These are phyloP conservation scores for Pyrenochaeta sp. DNA, from an alignment of 2,329 filamentous ascomycete species.

Conservation along the genomic window DNA sequence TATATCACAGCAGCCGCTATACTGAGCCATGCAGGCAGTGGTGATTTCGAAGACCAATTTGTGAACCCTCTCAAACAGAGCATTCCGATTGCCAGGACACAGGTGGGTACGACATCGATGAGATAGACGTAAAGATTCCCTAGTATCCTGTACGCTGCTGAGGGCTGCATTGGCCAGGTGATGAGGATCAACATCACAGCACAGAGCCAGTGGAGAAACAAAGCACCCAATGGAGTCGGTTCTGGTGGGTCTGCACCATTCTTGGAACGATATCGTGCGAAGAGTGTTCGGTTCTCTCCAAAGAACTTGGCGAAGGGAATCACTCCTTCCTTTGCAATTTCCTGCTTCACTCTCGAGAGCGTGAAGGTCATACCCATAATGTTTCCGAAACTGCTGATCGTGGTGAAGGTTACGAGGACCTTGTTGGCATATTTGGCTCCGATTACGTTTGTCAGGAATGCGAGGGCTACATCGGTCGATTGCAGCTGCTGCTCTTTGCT, in stretches of 20 bases:
- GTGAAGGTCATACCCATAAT: conserved; percentile 66
- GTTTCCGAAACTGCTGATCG: conserved; percentile 64
- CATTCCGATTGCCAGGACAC: conserved; percentile 19
- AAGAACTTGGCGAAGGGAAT: conserved; percentile 28
- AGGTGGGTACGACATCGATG: conserved; percentile 13
- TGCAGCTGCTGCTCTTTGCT: conserved; percentile 22
- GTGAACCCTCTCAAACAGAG: conserved; percentile 17
- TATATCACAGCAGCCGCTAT: conserved; percentile 12
- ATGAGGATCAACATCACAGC: conserved; percentile 21
- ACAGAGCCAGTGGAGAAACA: conserved; percentile 27
- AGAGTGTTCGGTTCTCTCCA: conserved; percentile 17
- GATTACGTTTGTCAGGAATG: conserved; percentile 31
- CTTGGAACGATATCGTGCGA: conserved; percentile 7
- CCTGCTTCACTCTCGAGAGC: conserved; percentile 58
- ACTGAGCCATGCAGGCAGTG: conserved; percentile 14
- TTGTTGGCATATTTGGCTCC: conserved; percentile 44
- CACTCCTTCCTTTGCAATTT: conserved; percentile 60
- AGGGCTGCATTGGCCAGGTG: conserved; percentile 12
- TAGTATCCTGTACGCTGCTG: conserved; percentile 20
- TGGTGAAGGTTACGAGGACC: conserved; percentile 60
- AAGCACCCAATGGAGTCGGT: conserved; percentile 23
- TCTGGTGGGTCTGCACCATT: conserved; percentile 7
- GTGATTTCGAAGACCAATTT: conserved; percentile 15
- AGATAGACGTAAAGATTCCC: conserved; percentile 21
- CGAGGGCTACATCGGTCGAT: conserved; percentile 13